Conservation (phyloP, 2,329 filamentous ascomycete genomes). For the Myriosclerotinia curreyana region DNA sequence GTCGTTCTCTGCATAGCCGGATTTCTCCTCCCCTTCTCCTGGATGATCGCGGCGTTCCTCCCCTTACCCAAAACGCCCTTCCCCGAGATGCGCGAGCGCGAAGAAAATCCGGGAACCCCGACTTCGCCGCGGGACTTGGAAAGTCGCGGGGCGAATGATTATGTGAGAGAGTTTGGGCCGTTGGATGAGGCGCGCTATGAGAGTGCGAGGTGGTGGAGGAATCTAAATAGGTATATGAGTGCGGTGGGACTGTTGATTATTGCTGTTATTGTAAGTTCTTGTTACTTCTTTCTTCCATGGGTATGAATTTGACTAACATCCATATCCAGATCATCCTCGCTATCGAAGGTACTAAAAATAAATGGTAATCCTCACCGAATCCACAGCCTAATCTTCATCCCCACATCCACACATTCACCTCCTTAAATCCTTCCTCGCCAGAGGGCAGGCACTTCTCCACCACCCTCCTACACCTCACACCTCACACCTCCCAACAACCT, state of each 20-base stretch:
- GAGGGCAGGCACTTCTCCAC: too few relatives aligned
- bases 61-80: constrained; percentile 62
- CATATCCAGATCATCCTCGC: constrained; percentile 34
- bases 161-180: constrained; percentile 34
- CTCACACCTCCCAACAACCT: neutral
- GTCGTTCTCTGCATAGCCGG: constrained; percentile 71
- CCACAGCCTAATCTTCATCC: neutral
- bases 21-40: constrained; percentile 76
- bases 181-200: constrained; percentile 42
- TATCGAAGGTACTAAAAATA: constrained; percentile 31
- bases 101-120: constrained; percentile 38
- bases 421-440: neutral
- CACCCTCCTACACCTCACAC: too few relatives aligned
- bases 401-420: neutral
- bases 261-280: constrained; percentile 49
- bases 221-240: constrained; percentile 60
- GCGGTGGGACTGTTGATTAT: constrained; percentile 55
- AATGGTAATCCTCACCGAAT: constrained; percentile 25
- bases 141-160: constrained; percentile 29
- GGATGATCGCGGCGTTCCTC: constrained; percentile 75
- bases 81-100: constrained; percentile 49
- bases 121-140: neutral
- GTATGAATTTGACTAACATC: constrained; percentile 13
- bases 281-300: neutral
- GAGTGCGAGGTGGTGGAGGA: constrained; percentile 64